A percentile compares a stretch with the other conserved stretches of the same genome.
These are phyloP conservation scores for Cenchrus fungigraminus DNA, from an alignment of 176 grass and related monocot species.

Conservation along the genomic window DNA sequence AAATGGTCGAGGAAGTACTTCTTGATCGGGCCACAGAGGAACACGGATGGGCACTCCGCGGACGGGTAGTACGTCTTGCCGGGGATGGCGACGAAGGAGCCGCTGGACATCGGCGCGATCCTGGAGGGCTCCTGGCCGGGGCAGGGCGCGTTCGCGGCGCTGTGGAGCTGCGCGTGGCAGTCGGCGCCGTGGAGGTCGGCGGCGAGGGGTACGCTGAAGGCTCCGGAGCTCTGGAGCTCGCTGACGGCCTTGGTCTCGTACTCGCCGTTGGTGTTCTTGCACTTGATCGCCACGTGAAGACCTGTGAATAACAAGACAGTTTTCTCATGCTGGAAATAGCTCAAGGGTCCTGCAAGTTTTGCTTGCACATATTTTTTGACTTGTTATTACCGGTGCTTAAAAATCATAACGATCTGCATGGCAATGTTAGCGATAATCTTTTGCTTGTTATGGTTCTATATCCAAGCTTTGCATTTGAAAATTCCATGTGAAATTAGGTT, in stretches of 20 bases:
- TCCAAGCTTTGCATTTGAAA: neutral
- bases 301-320: neutral
- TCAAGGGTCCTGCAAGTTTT: neutral
- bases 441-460: no score
- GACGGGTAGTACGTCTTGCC: slow-evolving; percentile 21
- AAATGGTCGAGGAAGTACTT: slow-evolving; percentile 31
- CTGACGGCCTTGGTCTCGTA: slow-evolving; percentile 34
- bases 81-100: slow-evolving; percentile 30
- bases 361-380: neutral
- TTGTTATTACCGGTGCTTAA: no score
- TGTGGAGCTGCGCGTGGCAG: slow-evolving; percentile 47
- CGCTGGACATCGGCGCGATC: neutral
- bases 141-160: neutral
- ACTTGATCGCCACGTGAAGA: slow-evolving; percentile 43
- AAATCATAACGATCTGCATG: neutral
- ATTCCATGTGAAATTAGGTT: neutral
- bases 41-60: neutral
- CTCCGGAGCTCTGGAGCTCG: neutral
- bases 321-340: neutral
- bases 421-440: neutral
- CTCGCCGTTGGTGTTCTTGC: slow-evolving; percentile 28
- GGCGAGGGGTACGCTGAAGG: slow-evolving; percentile 1
- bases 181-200: slow-evolving; percentile 16
- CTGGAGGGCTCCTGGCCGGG: slow-evolving; percentile 34
- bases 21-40: slow-evolving; percentile 24